Evolutionary conservation across 164 flowering plant genomes (phyloP).

Genomic region (Vitis riparia): DNA sequence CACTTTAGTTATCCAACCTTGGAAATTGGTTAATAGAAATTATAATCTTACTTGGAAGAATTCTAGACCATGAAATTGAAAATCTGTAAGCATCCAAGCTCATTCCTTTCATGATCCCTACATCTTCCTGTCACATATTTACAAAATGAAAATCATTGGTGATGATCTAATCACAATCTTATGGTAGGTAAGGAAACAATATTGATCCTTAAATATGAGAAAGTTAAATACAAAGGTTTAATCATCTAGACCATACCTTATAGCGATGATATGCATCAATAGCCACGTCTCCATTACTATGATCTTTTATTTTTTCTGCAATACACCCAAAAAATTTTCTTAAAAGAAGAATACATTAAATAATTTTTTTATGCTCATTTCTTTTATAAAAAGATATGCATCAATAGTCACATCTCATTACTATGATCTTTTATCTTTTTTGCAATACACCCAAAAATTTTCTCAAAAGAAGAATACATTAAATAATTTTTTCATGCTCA

Average conservation of each 20-base stretch:
- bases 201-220: background rate
- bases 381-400: too few species aligned
- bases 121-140: slow-evolving; percentile 19
- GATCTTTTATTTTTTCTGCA: slow-evolving; percentile 10
- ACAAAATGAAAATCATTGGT: background rate
- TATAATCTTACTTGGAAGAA: slow-evolving; percentile 21
- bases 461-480: too few species aligned
- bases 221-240: background rate
- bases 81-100: slow-evolving; percentile 21
- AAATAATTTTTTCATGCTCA: too few species aligned
- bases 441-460: too few species aligned
- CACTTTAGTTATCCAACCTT: background rate
- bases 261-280: slow-evolving; percentile 20
- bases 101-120: slow-evolving; percentile 19
- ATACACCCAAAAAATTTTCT: too few species aligned
- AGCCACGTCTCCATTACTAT: slow-evolving; percentile 20
- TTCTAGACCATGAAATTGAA: slow-evolving; percentile 29
- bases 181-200: background rate
- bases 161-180: too few species aligned
- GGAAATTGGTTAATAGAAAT: background rate
- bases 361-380: too few species aligned
- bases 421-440: too few species aligned
- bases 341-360: too few species aligned
- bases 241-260: slow-evolving; percentile 4
- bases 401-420: too few species aligned